Base-by-base conservation (phyloP, 352 stramenopile genomes). In the Phytophthora citrophthora region DNA sequence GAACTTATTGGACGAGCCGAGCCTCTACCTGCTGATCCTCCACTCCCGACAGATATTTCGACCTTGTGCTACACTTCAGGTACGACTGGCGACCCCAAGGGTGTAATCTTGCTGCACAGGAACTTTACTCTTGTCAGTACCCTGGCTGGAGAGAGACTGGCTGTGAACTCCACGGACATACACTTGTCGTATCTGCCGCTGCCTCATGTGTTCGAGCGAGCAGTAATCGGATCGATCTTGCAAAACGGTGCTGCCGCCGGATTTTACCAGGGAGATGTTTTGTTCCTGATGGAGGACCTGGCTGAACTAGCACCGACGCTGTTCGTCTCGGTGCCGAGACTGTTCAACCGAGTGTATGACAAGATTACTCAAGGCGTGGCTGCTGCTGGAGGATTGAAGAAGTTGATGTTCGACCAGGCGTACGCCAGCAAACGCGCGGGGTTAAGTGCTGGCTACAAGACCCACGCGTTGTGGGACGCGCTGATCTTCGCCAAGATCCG, bases 271-370 rank as follows among this genome's bases (percentile, higher is more conserved):
- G 96, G 96, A 18, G 90, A 98, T 63, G 87, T 97, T 15, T 48
- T 89, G 31, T 80, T 93, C 15, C 63, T 99, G 4, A 88, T 99
- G 74, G 94, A 98, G 56, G 97, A 99, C 70, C 63, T 98, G 41
- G 79, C 91, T n/a, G 93, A 86, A 47, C 89, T 98, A 58, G 77
- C 85, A 39, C 96, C 96, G 0, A 98, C 96, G 16, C 61, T 98
- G 0, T 97, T 99, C 64, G 79, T 93, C 10, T 94, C 89, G 1
- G 97, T 99, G 36, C 97, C 97, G 1, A 88, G 97, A 18, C 84
- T 99, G 16, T 86, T 98, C 53, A 99, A 99, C 69, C 97, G 97
- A 64, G 96, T 99, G 52, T 93, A 99, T 76, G 96, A 99, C 86
- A 98, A 98, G 73, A 91, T 98, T 64, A 81, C 81, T n/a, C 76